Evolutionary conservation across 2,329 filamentous ascomycete genomes (phyloP).

Genomic region (Berkeleyomyces rouxiae): DNA sequence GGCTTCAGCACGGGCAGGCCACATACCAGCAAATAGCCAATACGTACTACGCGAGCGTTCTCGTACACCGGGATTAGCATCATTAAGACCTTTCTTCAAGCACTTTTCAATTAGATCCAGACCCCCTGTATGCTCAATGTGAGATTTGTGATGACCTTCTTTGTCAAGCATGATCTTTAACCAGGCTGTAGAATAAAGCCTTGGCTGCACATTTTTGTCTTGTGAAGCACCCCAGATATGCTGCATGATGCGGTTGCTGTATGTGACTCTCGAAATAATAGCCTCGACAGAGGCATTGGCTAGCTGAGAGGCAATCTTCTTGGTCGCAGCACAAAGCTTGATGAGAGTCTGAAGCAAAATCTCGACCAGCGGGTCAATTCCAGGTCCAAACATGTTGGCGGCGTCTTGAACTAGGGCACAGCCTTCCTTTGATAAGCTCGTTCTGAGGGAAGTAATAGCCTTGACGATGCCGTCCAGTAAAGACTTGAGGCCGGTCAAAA

Average conservation of each 20-base stretch:
- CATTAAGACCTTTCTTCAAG: slow-evolving; percentile 72
- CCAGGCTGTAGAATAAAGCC: slow-evolving; percentile 67
- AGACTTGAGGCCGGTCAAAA: slow-evolving; percentile 52
- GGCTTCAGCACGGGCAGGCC: slow-evolving; percentile 58
- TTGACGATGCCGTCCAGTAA: slow-evolving; percentile 83
- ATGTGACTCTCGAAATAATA: slow-evolving; percentile 65
- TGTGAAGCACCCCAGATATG: slow-evolving; percentile 69
- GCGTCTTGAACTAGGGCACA: slow-evolving; percentile 75
- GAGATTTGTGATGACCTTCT: slow-evolving; percentile 59
- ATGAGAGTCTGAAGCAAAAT: slow-evolving; percentile 76
- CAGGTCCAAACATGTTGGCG: slow-evolving; percentile 56
- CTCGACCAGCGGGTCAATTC: slow-evolving; percentile 77
- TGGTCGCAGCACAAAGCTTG: slow-evolving; percentile 77
- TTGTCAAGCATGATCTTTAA: slow-evolving; percentile 66
- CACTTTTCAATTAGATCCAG: slow-evolving; percentile 74
- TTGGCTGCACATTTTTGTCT: slow-evolving; percentile 85
- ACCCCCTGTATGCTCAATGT: slow-evolving; percentile 71
- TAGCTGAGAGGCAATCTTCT: slow-evolving; percentile 78
- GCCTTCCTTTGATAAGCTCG: slow-evolving; percentile 76
- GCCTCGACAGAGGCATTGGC: slow-evolving; percentile 68
- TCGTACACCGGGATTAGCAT: slow-evolving; percentile 79
- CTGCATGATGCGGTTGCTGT: slow-evolving; percentile 65
- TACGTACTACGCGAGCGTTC: slow-evolving; percentile 74
- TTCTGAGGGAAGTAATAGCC: slow-evolving; percentile 64
- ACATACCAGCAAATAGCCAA: slow-evolving; percentile 66